Conservation (phyloP, 2,329 filamentous ascomycete species). For the Stenocarpella maydis region DNA sequence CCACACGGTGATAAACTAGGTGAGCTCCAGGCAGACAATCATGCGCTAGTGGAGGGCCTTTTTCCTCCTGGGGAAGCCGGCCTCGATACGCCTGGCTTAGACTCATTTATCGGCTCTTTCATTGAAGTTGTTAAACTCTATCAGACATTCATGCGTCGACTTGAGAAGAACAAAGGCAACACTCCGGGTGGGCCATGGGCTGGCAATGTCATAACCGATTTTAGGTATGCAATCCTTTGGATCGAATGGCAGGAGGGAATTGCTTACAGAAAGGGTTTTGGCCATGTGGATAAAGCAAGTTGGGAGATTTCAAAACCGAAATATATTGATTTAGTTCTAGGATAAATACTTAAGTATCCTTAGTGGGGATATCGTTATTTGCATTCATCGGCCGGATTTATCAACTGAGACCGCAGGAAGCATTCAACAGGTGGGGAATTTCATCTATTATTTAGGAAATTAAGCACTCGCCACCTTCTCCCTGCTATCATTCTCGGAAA, state of each 20-base stretch:
- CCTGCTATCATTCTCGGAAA: not conserved
- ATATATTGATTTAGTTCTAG: not conserved
- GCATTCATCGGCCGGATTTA: too few relatives aligned
- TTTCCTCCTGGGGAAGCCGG: not conserved
- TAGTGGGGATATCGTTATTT: too few relatives aligned
- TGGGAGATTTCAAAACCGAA: not conserved
- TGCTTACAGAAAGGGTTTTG: conserved; percentile 4
- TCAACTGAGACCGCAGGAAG: too few relatives aligned
- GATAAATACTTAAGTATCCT: too few relatives aligned
- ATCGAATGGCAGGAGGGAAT: conserved; percentile 22
- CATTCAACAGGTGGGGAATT: too few relatives aligned
- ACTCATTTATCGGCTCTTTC: not conserved
- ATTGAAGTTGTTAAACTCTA: not conserved
- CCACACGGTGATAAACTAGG: not conserved
- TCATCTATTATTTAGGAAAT: too few relatives aligned
- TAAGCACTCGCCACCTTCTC: not conserved
- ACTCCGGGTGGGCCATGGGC: not conserved
- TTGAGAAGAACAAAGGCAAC: not conserved
- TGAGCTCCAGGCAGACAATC: not conserved
- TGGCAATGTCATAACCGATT: not conserved
- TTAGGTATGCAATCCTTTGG: conserved; percentile 2
- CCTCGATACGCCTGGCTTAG: not conserved
- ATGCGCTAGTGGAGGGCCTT: not conserved
- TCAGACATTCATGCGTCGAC: not conserved
- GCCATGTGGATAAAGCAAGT: not conserved